Evolutionary conservation across 805 yeast species (phyloP), one percentile per base, ranked within the genome.

Genomic region (Nakazawaea molendinolei): DNA sequence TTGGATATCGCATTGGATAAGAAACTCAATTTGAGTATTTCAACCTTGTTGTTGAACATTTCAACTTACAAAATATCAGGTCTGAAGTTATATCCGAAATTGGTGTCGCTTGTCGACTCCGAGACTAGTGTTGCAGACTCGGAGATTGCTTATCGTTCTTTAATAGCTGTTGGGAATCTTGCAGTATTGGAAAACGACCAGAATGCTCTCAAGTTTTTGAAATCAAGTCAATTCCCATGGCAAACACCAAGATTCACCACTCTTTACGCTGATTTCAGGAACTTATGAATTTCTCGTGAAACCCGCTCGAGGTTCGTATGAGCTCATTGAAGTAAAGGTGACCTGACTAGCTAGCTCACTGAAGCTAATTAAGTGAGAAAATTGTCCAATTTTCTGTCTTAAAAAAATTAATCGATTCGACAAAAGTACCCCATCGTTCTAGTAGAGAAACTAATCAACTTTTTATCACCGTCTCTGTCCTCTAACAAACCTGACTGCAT

Each of bases 131-230:
- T 49, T 23, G 48, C 58, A 1, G 71, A 71, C 25, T 69, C 75
- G 26, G 95, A 85, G 54, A 74, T 87, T 2, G 73, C 76, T 0
- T 85, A 84, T 53, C 67, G 95, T 49, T 45, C 77, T 16, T 44
- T 69, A 8, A 63, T 84, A 18, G 77, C 82, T 0, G 67, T 65
- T 39, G 94, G 92, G 3, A 83, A 85, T 31, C 44, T 77, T 24
- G 48, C 69, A 14, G 16, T 36, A 6, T 31, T 36, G 28, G 34
- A 31, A 22, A 15, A 36, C 13, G 39, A 36, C 22, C 6, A 10
- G 8, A 28, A 28, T 16, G 31, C 28, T 20, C 33, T 33, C 21
- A 33, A 30, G 15, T 33, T 28, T 25, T 23, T 38, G 17, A 31
- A 28, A 19, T n/a, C 12, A 4, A 26, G 8, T 14, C 16, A 20